Conservation (phyloP, 2,329 filamentous ascomycete genomes). For the Samsoniella hepiali region DNA sequence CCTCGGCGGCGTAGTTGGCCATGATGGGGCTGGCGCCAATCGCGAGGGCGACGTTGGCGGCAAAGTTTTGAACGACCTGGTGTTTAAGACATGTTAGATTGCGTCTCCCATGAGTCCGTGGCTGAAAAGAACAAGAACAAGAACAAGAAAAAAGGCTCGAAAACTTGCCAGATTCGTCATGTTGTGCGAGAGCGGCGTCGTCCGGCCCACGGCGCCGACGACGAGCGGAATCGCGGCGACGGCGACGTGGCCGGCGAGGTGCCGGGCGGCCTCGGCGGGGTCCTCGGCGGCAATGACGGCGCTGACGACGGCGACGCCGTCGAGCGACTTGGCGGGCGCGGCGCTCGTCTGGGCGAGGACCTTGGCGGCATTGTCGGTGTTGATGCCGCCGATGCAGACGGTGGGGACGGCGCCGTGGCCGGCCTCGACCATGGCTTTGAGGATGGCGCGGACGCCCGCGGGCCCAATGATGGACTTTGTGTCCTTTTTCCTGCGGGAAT, state of each 20-base stretch:
- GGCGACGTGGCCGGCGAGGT: constrained; percentile 46
- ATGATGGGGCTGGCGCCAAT: constrained; percentile 91
- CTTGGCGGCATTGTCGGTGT: constrained; percentile 68
- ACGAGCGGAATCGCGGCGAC: constrained; percentile 51
- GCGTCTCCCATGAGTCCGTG: no score
- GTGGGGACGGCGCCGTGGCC: constrained; percentile 50
- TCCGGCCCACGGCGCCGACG: constrained; percentile 58
- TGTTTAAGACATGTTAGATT: background rate
- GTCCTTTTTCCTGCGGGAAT: constrained; percentile 66
- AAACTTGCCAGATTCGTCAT: constrained; percentile 80
- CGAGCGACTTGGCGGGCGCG: constrained; percentile 55
- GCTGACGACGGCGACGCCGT: constrained; percentile 85
- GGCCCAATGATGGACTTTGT: constrained; percentile 65
- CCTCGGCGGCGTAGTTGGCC: constrained; percentile 83
- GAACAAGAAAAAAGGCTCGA: constrained; percentile 24
- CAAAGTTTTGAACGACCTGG: constrained; percentile 83
- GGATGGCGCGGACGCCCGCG: constrained; percentile 51
- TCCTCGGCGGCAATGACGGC: constrained; percentile 75
- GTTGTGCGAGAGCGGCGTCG: constrained; percentile 80
- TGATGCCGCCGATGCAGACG: constrained; percentile 89
- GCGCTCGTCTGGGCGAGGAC: constrained; percentile 66
- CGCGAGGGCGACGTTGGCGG: constrained; percentile 82
- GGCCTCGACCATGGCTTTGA: constrained; percentile 52
- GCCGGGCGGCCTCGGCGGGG: constrained; percentile 59
- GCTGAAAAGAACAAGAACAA: no score